Conservation (phyloP, 371 early-diverging fungal genomes). For the Saksenaea oblongispora region DNA sequence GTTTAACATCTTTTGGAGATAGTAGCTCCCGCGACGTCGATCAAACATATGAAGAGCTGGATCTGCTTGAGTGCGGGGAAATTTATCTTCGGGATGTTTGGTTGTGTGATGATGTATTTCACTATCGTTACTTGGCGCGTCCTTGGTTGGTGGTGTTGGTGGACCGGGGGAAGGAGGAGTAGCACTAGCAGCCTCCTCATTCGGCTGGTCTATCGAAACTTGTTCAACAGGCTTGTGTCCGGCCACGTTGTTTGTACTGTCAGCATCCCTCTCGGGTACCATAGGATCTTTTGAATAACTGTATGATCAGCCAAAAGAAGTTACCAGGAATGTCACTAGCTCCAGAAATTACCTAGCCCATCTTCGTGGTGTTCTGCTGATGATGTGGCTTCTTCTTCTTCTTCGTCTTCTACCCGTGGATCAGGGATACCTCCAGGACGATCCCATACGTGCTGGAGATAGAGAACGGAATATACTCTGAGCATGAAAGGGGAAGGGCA, state of each 20-base stretch:
- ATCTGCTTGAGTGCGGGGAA: background rate
- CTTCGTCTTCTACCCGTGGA: background rate
- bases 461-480: slow-evolving; percentile 15
- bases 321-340: background rate
- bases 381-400: background rate
- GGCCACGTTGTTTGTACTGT: background rate
- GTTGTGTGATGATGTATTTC: background rate
- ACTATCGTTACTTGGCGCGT: background rate
- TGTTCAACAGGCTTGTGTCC: background rate
- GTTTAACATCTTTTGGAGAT: background rate
- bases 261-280: background rate
- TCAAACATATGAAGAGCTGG: background rate
- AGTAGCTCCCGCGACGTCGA: background rate
- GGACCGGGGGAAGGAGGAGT: background rate
- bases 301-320: background rate
- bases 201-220: background rate
- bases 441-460: slow-evolving; percentile 18
- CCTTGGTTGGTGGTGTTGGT: background rate
- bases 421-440: slow-evolving; percentile 9
- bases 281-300: background rate
- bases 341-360: background rate
- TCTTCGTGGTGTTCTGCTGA: background rate
- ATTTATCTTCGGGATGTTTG: background rate
- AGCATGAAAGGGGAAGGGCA: background rate
- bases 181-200: background rate